Evolutionary conservation across 495 filamentous ascomycete species (phyloP).

Genomic region (Astrocystis sublimbata): DNA sequence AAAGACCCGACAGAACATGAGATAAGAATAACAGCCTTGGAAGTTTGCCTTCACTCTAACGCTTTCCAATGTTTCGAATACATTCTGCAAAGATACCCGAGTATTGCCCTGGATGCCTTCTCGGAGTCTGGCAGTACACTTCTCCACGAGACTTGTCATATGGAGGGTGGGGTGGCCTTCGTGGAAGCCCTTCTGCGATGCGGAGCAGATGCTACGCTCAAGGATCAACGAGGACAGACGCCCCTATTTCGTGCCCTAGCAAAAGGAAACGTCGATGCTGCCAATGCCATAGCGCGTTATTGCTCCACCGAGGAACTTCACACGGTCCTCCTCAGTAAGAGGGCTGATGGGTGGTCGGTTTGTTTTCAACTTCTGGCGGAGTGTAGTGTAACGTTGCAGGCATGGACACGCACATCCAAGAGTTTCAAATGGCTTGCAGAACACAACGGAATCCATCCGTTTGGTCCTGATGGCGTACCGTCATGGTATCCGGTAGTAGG

Average conservation of each 20-base stretch:
- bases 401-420: not conserved
- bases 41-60: not conserved
- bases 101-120: not conserved
- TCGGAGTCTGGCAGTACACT: not conserved
- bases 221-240: not conserved
- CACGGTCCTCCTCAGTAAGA: not conserved
- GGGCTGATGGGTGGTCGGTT: not conserved
- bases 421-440: not conserved
- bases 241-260: not conserved
- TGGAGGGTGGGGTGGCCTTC: not conserved
- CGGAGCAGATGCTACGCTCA: not conserved
- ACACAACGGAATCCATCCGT: not conserved
- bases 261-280: not conserved
- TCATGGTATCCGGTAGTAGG: not conserved
- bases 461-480: not conserved
- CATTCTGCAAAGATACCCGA: not conserved
- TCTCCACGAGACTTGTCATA: not conserved
- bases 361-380: not conserved
- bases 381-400: not conserved
- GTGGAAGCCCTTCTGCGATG: not conserved
- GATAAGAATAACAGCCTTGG: not conserved
- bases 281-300: not conserved
- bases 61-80: not conserved
- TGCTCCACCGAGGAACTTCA: not conserved
- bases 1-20: not conserved